Evolutionary conservation across 495 filamentous ascomycete species (phyloP).

Genomic region (Chaetomium tenue): DNA sequence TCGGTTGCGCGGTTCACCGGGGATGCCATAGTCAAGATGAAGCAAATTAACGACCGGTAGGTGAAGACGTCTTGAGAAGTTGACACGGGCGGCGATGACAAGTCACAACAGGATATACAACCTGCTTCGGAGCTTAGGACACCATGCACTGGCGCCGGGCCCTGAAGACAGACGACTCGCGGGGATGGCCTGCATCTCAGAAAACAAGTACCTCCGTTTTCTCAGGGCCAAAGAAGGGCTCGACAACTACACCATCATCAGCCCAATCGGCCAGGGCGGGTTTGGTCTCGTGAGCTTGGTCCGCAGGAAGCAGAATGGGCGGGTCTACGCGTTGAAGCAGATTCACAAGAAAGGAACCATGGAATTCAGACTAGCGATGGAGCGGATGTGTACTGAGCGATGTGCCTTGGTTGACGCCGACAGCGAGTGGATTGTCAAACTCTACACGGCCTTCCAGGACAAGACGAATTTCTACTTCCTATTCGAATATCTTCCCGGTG

Average conservation of each 20-base stretch:
- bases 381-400: slow-evolving; percentile 88
- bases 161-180: slow-evolving; percentile 63
- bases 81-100: background rate
- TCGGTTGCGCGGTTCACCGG: background rate
- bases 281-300: slow-evolving; percentile 93
- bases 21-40: background rate
- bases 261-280: slow-evolving; percentile 91
- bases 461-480: slow-evolving; percentile 84
- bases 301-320: slow-evolving; percentile 80
- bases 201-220: slow-evolving; percentile 83
- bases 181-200: slow-evolving; percentile 66
- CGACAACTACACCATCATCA: slow-evolving; percentile 81
- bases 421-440: slow-evolving; percentile 92
- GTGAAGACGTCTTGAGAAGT: background rate
- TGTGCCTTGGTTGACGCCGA: slow-evolving; percentile 94
- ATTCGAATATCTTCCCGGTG: slow-evolving; percentile 94
- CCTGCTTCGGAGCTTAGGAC: background rate
- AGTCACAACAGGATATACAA: background rate
- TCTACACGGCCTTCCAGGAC: slow-evolving; percentile 91
- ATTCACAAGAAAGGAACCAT: slow-evolving; percentile 93
- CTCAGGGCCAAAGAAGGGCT: slow-evolving; percentile 79
- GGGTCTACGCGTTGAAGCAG: slow-evolving; percentile 91
- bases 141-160: slow-evolving; percentile 41
- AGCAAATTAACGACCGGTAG: background rate
- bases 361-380: slow-evolving; percentile 64